Conservation (phyloP, 208 protist species). For the Acanthamoeba divionensis region DNA sequence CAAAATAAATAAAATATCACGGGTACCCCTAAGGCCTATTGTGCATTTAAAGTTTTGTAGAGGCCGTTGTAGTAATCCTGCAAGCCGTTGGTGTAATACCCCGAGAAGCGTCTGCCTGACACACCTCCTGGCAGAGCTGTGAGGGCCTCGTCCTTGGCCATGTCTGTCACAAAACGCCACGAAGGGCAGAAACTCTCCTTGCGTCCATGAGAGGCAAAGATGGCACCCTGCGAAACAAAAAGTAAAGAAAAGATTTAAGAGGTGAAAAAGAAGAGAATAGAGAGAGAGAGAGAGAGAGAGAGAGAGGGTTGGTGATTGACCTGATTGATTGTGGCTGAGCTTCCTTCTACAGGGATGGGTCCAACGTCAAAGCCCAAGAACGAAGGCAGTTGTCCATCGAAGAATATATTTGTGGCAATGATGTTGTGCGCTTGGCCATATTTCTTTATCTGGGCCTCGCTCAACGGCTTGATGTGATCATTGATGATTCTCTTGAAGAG, state of each 20-base stretch:
- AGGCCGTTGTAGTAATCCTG: constrained; percentile 4
- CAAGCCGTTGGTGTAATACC: neutral
- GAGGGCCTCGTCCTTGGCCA: neutral
- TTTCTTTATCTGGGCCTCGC: neutral
- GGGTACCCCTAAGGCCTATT: too few relatives aligned
- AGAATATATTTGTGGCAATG: constrained; percentile 21
- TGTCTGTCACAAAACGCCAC: neutral
- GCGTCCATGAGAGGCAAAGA: neutral
- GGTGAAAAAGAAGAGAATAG: neutral
- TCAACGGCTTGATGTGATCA: neutral
- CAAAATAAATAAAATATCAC: too few relatives aligned
- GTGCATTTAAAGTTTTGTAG: neutral
- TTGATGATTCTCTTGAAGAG: neutral
- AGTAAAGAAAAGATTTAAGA: neutral
- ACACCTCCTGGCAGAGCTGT: neutral
- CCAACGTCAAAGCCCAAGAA: constrained; percentile 7
- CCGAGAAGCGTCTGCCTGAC: neutral
- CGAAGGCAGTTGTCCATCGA: neutral
- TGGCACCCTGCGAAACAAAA: too few relatives aligned
- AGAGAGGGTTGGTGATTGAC: neutral
- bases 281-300: neutral
- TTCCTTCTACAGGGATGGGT: neutral
- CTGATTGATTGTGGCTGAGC: neutral
- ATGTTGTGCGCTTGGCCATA: neutral
- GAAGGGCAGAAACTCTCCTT: constrained; percentile 17